phyloP scores from a whole-genome alignment of 345 rosid genomes.

The Eucalyptus grandis region DNA sequence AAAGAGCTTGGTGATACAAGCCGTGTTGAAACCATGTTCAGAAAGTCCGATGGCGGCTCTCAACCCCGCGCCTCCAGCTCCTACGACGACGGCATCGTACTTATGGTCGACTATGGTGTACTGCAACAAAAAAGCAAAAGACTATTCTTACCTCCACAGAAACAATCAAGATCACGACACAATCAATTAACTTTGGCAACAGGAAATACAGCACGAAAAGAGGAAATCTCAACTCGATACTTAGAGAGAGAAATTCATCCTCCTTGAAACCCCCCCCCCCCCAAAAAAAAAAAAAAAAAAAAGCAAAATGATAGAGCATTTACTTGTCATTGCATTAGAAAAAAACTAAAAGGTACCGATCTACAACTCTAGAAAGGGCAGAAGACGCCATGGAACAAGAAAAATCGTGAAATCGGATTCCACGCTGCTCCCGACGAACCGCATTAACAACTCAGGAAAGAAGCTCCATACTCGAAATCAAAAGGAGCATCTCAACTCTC shows the following conservation, averaged over 20 bases:
- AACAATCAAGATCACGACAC: background rate
- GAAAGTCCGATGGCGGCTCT: conserved; percentile 97
- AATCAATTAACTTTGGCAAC: background rate
- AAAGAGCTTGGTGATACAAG: conserved; percentile 97
- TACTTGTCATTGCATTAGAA: background rate
- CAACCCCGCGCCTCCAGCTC: conserved; percentile 98
- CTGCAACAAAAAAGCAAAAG: background rate
- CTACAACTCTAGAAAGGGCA: background rate
- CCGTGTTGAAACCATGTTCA: conserved; percentile 98
- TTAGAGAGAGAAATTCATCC: background rate
- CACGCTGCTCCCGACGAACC: background rate
- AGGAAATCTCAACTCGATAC: background rate
- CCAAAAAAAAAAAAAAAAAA: background rate
- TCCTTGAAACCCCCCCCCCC: background rate
- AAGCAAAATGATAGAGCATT: background rate
- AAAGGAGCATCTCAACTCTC: background rate
- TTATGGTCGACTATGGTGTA: conserved; percentile 94
- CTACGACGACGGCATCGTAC: conserved; percentile 91
- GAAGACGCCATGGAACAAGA: background rate
- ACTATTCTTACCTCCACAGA: background rate
- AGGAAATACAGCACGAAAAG: background rate
- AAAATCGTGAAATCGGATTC: background rate
- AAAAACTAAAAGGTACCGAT: background rate
- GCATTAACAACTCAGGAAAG: background rate
- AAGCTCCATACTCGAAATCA: background rate